phyloP scores from a whole-genome alignment of 2,329 filamentous ascomycete genomes.

The Aspergillus persii region DNA sequence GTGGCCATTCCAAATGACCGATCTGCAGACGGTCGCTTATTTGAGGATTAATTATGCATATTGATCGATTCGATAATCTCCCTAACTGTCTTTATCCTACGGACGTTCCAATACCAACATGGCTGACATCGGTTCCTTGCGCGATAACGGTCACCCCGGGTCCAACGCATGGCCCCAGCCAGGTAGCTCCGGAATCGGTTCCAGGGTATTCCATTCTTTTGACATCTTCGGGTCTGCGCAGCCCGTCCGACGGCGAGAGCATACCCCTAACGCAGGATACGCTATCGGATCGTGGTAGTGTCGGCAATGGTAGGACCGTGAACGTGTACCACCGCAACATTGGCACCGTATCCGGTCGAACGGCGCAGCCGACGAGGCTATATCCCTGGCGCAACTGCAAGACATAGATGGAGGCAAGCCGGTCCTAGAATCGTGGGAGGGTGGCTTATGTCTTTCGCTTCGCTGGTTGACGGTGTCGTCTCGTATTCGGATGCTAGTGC shows the following conservation, averaged over 20 bases:
- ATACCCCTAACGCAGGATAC: conserved; percentile 5
- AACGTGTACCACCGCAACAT: conserved; percentile 5
- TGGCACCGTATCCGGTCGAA: conserved; percentile 6
- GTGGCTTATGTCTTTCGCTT: conserved; percentile 1
- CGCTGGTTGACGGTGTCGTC: conserved; percentile 4
- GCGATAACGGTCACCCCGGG: not conserved
- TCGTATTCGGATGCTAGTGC: conserved; percentile 1
- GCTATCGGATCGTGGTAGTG: conserved; percentile 1
- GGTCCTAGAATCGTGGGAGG: not conserved
- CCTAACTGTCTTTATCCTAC: not conserved
- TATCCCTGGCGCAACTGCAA: not conserved
- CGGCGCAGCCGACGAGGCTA: conserved; percentile 2
- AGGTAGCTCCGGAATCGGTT: not conserved
- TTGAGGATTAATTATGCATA: not conserved
- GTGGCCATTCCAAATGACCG: not conserved
- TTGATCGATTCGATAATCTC: not conserved
- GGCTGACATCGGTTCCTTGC: not conserved
- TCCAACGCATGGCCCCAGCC: not conserved
- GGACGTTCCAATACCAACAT: not conserved
- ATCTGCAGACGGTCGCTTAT: not conserved
- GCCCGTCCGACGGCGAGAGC: conserved; percentile 6
- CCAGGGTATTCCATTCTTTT: not conserved
- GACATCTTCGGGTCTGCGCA: not conserved
- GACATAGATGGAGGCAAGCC: conserved; percentile 2
- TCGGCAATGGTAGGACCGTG: conserved; percentile 4